Conservation (phyloP, 2,329 filamentous ascomycete genomes). For the Cladosporium sp. region DNA sequence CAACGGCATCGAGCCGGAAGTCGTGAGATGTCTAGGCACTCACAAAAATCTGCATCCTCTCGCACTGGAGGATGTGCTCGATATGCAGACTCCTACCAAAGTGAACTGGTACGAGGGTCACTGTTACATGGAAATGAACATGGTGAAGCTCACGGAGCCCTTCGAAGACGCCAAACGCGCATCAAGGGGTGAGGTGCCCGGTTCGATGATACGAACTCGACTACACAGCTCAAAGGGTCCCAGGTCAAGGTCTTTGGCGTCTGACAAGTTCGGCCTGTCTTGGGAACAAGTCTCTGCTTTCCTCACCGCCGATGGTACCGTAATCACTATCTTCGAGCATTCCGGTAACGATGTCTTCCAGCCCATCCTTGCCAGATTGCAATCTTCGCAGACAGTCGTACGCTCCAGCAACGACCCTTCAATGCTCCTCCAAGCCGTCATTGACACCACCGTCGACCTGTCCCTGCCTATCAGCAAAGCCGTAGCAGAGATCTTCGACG, state of each 20-base stretch:
- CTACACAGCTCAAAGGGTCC: conserved; percentile 1
- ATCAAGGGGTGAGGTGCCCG: not conserved
- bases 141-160: conserved; percentile 44
- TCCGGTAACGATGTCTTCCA: conserved; percentile 67
- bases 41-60: conserved; percentile 78
- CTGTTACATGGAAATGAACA: conserved; percentile 45
- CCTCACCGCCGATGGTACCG: conserved; percentile 80
- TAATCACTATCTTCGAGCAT: conserved; percentile 89
- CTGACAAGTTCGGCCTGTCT: conserved; percentile 51
- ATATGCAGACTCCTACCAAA: conserved; percentile 80
- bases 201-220: not conserved
- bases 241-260: conserved; percentile 23
- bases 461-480: conserved; percentile 82
- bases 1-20: conserved; percentile 89
- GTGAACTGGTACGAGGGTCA: conserved; percentile 78
- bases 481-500: conserved; percentile 82
- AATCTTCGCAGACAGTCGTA: conserved; percentile 75
- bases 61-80: conserved; percentile 85
- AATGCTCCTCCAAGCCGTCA: conserved; percentile 83
- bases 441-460: conserved; percentile 88
- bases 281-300: conserved; percentile 92
- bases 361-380: conserved; percentile 72
- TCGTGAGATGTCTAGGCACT: conserved; percentile 75
- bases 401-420: conserved; percentile 84
- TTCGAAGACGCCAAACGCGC: conserved; percentile 2